Base-by-base conservation (phyloP, 805 yeast species). In the Wickerhamomyces alni region DNA sequence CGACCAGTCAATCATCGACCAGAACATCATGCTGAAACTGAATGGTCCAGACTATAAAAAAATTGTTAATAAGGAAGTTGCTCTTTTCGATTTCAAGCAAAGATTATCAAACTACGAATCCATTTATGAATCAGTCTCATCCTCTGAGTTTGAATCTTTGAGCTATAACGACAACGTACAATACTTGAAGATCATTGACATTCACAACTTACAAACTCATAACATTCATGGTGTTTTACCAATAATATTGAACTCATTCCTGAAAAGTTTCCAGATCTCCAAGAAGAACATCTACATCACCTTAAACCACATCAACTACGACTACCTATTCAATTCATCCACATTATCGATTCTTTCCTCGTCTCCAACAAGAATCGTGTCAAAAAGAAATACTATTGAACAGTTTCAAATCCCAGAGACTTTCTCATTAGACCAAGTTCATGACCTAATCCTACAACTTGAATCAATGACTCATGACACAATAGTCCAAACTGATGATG, bases 181-280 rank as follows among this genome's bases (percentile, higher is more conserved):
- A 51, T 79, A 75, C 44, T 74, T 80, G 29, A 78, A 80, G 52
- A 75, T 80, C 61, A 69, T 80, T 29, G 75, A 80, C 51, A 82
- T 80, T 5, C 72, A 71, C 50, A 74, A 75, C 52, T 66, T 79
- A 16, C 71, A 73, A 26, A 67, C 76, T 29, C 76, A 65, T 51
- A 78, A 79, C 48, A 70, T 78, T 24, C 65, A 62, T 40, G 68
- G 65, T 36, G 61, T 46, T 33, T 32, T 45, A 4, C 51, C 55
- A 22, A 29, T 49, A 1, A 44, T 52, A 17, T 37, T 53, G 16
- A 35, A 37, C 17, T 47, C 42, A 34, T 52, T 54, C 38, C 40
- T 54, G 17, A 32, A 43, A 17, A 43, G 43, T 19, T 50, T 47
- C 39, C 48, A 47, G 35, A 44, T 50, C 17, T 25, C 36, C 3